Percentiles rank a stretch among this genome's conserved stretches.
Evolutionary conservation across 2,329 filamentous ascomycete species (phyloP).

Genomic region (Mollisia scopiformis): DNA sequence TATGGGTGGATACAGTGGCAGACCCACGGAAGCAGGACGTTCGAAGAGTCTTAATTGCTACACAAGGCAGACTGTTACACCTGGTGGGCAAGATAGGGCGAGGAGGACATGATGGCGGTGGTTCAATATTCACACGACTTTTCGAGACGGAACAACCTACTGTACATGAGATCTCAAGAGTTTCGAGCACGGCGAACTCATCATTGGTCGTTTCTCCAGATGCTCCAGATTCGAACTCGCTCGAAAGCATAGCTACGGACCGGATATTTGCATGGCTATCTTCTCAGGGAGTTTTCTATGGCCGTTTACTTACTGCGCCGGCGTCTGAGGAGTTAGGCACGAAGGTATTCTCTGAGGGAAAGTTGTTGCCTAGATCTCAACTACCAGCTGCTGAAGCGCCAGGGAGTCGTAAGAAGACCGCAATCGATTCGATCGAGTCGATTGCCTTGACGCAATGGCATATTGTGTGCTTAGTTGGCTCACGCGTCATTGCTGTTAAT

Average conservation of each 20-base stretch:
- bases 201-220: constrained; percentile 79
- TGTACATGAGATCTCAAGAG: constrained; percentile 70
- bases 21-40: constrained; percentile 63
- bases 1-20: constrained; percentile 78
- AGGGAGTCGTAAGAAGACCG: constrained; percentile 64
- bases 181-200: constrained; percentile 63
- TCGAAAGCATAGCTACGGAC: constrained; percentile 63
- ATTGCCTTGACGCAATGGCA: constrained; percentile 94
- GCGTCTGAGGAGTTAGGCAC: constrained; percentile 67
- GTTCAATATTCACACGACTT: constrained; percentile 82
- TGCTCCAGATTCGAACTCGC: constrained; percentile 54
- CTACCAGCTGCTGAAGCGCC: constrained; percentile 70
- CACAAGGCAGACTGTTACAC: constrained; percentile 77
- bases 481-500: constrained; percentile 82
- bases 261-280: constrained; percentile 89
- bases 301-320: constrained; percentile 69
- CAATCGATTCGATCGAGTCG: constrained; percentile 75
- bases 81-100: constrained; percentile 78
- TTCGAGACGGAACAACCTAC: constrained; percentile 86
- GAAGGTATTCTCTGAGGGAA: constrained; percentile 78
- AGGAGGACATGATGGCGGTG: constrained; percentile 75
- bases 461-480: constrained; percentile 80
- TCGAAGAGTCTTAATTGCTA: constrained; percentile 78
- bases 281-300: constrained; percentile 84
- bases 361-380: constrained; percentile 73